Evolutionary conservation across 495 filamentous ascomycete species (phyloP).

Genomic region (Letharia columbiana): DNA sequence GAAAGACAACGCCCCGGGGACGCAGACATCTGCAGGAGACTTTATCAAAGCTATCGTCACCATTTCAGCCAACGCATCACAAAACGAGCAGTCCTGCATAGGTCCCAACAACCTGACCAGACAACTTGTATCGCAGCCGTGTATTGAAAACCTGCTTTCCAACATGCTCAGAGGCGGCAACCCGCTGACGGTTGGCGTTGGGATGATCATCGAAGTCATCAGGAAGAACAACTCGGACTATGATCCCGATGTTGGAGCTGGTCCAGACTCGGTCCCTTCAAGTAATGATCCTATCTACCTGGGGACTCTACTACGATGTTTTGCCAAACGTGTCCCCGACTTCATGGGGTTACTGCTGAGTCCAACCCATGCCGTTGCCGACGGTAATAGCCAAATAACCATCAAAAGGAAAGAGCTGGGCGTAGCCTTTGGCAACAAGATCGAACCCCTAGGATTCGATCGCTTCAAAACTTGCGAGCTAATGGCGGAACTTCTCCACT

Average conservation of each 20-base stretch:
- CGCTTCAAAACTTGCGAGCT: slow-evolving; percentile 98
- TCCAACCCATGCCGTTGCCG: slow-evolving; percentile 50
- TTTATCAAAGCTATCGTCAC: slow-evolving; percentile 99
- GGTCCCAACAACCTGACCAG: slow-evolving; percentile 94
- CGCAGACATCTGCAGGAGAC: slow-evolving; percentile 94
- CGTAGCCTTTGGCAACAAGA: slow-evolving; percentile 79
- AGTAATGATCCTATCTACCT: slow-evolving; percentile 94
- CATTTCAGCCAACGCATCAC: slow-evolving; percentile 95
- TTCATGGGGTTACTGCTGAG: slow-evolving; percentile 86
- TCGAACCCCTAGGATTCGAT: slow-evolving; percentile 95
- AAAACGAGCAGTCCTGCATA: slow-evolving; percentile 95
- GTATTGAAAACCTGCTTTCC: slow-evolving; percentile 68
- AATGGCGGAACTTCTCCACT: slow-evolving; percentile 96
- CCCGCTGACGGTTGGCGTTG: slow-evolving; percentile 89
- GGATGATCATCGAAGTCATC: slow-evolving; percentile 97
- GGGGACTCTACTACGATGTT: slow-evolving; percentile 81
- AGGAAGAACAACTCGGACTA: slow-evolving; percentile 99
- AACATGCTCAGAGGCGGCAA: slow-evolving; percentile 95
- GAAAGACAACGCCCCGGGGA: slow-evolving; percentile 69
- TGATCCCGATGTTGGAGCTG: slow-evolving; percentile 76
- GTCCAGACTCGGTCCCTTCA: slow-evolving; percentile 67
- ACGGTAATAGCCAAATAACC: slow-evolving; percentile 49
- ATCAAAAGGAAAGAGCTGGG: slow-evolving; percentile 59
- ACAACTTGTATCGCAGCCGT: slow-evolving; percentile 84
- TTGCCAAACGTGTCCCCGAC: slow-evolving; percentile 83